Percentiles rank a stretch among this genome's conserved stretches.
These are phyloP conservation scores for Lathyrus oleraceus DNA, from an alignment of 306 rosid species.

Conservation along the genomic window DNA sequence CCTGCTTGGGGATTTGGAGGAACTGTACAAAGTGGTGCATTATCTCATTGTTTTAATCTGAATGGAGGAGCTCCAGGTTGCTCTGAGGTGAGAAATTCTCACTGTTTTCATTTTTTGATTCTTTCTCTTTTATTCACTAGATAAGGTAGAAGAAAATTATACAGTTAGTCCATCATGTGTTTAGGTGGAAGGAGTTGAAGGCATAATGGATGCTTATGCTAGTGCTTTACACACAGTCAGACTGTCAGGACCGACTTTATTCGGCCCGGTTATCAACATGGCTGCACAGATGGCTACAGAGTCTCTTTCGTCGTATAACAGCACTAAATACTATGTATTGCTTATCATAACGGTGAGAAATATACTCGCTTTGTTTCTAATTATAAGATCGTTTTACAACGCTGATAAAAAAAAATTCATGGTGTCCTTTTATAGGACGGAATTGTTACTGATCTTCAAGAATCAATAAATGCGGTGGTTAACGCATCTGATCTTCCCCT, in stretches of 20 bases:
- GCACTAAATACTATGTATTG: constrained; percentile 62
- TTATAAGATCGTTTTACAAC: no score
- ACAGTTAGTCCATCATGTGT: background rate
- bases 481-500: constrained; percentile 87
- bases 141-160: background rate
- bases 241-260: constrained; percentile 83
- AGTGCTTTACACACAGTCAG: constrained; percentile 53
- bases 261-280: constrained; percentile 72
- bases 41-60: constrained; percentile 86
- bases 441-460: constrained; percentile 83
- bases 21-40: constrained; percentile 35
- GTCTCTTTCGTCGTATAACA: constrained; percentile 44
- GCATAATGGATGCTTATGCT: constrained; percentile 78
- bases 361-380: no score
- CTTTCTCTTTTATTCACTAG: constrained; percentile 3
- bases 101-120: constrained; percentile 2
- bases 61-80: constrained; percentile 45
- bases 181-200: constrained; percentile 83
- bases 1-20: constrained; percentile 99
- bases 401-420: background rate
- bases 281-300: constrained; percentile 72
- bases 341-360: constrained; percentile 71
- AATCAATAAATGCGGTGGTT: constrained; percentile 74
- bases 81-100: constrained; percentile 54
- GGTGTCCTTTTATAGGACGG: constrained; percentile 63